Evolutionary conservation across 2,329 filamentous ascomycete genomes (phyloP), one percentile per base, ranked within the genome.

Genomic region (Byssothecium circinans): DNA sequence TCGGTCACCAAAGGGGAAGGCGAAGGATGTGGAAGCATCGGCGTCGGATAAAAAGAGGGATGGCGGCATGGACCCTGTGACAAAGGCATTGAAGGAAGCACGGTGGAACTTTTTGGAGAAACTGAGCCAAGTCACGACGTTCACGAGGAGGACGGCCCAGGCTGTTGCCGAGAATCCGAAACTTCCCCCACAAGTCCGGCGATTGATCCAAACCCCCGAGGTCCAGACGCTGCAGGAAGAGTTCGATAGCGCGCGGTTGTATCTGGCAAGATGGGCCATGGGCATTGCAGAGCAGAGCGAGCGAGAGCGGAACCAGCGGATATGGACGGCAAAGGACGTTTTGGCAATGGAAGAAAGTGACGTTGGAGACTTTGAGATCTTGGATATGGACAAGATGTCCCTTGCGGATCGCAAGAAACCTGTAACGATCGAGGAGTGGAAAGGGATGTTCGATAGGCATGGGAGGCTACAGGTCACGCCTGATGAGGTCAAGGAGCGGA

Each of bases 201-300:
- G 89, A 41, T 71, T 99, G 59, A 83, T 99, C 70, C 86, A 84
- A 65, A 96, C 95, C 56, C 91, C 91, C 0, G 91, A 99, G 64
- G 91, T 99, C 0, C 91, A 96, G 74, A 96, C 89, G 0, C 71
- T 99, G 18, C 91, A 96, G 66, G 91, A 97, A 50, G 95, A 99
- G 67, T 99, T 96, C 61, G 95, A 99, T 75, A 96, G 91, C 62
- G 94, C 95, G 3, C 83, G 94, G 55, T 80, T 99, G 50, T 99
- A 99, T 66, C 79, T 99, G 32, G 94, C 94, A 18, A 81, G 94
- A 54, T 99, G 94, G 94, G 94, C 94, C 2, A 97, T 99, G 94
- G 91, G 91, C 7, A 96, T 99, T 55, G 91, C 94, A 0, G 95
- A 99, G 69, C 94, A 99, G 74, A 92, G 91, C 61, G 94, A 99